phyloP scores from a whole-genome alignment of 768 basidiomycete species.

The Lactarius evosmus region DNA sequence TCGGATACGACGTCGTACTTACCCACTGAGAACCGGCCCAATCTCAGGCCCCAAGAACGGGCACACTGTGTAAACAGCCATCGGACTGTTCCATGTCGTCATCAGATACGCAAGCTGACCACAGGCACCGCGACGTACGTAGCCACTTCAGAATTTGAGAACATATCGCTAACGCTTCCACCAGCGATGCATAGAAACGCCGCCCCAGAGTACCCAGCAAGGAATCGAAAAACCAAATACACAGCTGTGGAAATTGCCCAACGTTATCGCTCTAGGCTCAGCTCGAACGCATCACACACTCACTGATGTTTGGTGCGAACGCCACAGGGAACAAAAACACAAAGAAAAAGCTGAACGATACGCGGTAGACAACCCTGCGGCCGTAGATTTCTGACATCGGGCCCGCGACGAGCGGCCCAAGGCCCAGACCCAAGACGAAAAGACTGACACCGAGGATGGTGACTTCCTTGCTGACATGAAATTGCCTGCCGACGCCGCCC shows the following conservation, averaged over 20 bases:
- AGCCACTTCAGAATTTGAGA: conserved; percentile 52
- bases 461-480: conserved; percentile 39
- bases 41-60: conserved; percentile 59
- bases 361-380: conserved; percentile 57
- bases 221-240: conserved; percentile 58
- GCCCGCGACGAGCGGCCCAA: conserved; percentile 35
- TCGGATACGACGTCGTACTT: conserved; percentile 29
- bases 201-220: conserved; percentile 52
- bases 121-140: conserved; percentile 42
- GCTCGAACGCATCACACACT: conserved; percentile 26
- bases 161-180: conserved; percentile 58
- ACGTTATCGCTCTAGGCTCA: not conserved
- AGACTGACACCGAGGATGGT: conserved; percentile 41
- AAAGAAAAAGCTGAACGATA: conserved; percentile 60
- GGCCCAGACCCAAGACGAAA: conserved; percentile 38
- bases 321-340: conserved; percentile 67
- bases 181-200: conserved; percentile 63
- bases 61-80: conserved; percentile 52
- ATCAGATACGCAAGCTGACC: not conserved
- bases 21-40: conserved; percentile 60
- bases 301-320: conserved; percentile 65
- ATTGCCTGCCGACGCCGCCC: conserved; percentile 37
- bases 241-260: conserved; percentile 42
- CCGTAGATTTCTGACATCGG: conserved; percentile 56
- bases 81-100: conserved; percentile 39